Base-by-base conservation (phyloP, 2,329 filamentous ascomycete genomes). In the Neodidymelliopsis sp. region DNA sequence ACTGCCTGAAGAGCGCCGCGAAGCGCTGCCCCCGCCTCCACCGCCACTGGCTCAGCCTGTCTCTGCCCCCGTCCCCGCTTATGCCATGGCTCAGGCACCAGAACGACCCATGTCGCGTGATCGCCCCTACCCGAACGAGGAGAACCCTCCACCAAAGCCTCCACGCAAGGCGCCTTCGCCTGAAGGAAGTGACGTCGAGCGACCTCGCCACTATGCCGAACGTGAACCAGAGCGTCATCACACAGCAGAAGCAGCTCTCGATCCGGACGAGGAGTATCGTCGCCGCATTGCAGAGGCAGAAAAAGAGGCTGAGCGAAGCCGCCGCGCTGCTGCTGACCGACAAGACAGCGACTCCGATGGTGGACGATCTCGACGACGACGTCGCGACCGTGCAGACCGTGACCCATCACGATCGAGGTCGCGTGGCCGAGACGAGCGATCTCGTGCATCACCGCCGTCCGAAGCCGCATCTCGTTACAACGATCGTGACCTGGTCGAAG, bases 181-280 rank as follows among this genome's bases (percentile, higher is more conserved):
- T 1, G 71, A 73, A 25, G 69, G 60, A 11, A 71, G 69, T 35
- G 63, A 61, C 10, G 67, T 70, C 19, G 69, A 70, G 31, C 63
- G 69, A 37, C 65, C 67, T 20, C 65, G 70, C 16, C 68, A 73
- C 44, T 73, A 74, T 30, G 69, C 71, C 19, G 67, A 73, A 8
- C 62, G 65, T 15, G 71, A 72, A 19, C 43, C 52, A 13, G 69
- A 74, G 13, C 68, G 66, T 38, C 30, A 35, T 15, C 63, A 63
- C 13, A 69, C 63, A 4, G 60, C 66, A 31, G 63, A 68, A 7
- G 47, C 66, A 11, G 55, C 65, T 15, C 38, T 77, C 2, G 78
- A 80, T 44, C 73, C 78, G 4, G 78, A 81, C 29, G 77, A 80
- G 54, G 78, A 81, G 25, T 81, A 80, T 54, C 75, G 77, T 31